phyloP scores from a whole-genome alignment of 179 eudicot species.

The Heliamphora pulchella region DNA sequence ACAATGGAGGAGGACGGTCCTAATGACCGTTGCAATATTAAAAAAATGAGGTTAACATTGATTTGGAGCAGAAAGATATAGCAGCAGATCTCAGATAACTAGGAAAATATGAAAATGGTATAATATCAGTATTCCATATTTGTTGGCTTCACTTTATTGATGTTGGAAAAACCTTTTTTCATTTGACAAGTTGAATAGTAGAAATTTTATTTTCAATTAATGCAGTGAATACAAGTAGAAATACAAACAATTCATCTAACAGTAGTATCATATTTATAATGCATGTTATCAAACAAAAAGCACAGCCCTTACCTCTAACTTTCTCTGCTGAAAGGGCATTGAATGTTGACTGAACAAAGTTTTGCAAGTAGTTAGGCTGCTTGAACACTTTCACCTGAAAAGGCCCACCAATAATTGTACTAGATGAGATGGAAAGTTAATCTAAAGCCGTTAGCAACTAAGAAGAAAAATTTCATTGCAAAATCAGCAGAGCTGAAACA shows the following conservation, averaged over 20 bases:
- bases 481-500: constrained; percentile 10
- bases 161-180: too few relatives aligned
- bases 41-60: too few relatives aligned
- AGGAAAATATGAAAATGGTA: too few relatives aligned
- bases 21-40: too few relatives aligned
- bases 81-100: too few relatives aligned
- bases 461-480: neutral
- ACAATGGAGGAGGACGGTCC: too few relatives aligned
- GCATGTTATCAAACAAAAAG: neutral
- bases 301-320: constrained; percentile 48
- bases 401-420: constrained; percentile 1
- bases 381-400: constrained; percentile 84
- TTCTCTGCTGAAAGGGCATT: constrained; percentile 80
- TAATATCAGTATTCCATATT: too few relatives aligned
- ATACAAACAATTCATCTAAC: too few relatives aligned
- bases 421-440: neutral
- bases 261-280: neutral
- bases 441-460: neutral
- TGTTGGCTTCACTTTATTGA: too few relatives aligned
- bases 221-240: neutral
- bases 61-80: too few relatives aligned
- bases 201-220: too few relatives aligned
- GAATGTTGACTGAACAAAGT: constrained; percentile 84
- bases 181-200: too few relatives aligned
- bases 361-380: constrained; percentile 82